Evolutionary conservation across 2,329 filamentous ascomycete genomes (phyloP), one percentile per base, ranked within the genome.

Genomic region (Raffaelea albimanens): DNA sequence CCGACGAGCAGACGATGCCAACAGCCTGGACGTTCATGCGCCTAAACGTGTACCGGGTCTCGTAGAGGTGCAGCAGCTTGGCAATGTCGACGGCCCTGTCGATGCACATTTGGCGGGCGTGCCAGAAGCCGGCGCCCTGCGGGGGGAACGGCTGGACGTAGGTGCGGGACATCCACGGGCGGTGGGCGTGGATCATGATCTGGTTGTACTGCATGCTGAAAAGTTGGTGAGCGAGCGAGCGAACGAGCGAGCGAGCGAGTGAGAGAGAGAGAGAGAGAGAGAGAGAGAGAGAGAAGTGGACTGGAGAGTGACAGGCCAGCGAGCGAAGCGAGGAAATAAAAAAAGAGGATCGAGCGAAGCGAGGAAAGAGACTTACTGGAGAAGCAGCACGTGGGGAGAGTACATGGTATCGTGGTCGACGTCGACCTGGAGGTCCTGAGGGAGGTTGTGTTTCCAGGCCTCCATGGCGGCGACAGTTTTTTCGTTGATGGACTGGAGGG

Each of bases 1-100:
- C 66, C 1, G 67, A 67, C 14, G 64, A 67, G 53, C 68, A 69
- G 14, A 67, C 66, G 18, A 70, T 67, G n/a, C 63, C 61, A 10
- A 69, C 65, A 1, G 66, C 64, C 44, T 68, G 61, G 48, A 67
- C 64, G 55, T 68, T 69, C 56, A 67, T 65, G n/a, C 62, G 58
- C 20, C 63, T 61, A 58, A 68, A 67, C 1, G 64, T 64, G 50
- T 68, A 70, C 23, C 62, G 58, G 16, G 59, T 61, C 40, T 68
- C 65, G 51, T 69, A 70, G 5, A 65, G 56, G 18, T 61, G 59
- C 14, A 70, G 59, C 0, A 71, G 58, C 2, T 61, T 56, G n/a
- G 67, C 63, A 14, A 69, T 61, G 10, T 62, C 60, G 3, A 57
- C 63, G 2, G 67, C 63, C 0, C 65, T 65, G 34, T 68, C 62